Conservation (phyloP, 2,329 filamentous ascomycete species). For the Colletotrichum sp. region DNA sequence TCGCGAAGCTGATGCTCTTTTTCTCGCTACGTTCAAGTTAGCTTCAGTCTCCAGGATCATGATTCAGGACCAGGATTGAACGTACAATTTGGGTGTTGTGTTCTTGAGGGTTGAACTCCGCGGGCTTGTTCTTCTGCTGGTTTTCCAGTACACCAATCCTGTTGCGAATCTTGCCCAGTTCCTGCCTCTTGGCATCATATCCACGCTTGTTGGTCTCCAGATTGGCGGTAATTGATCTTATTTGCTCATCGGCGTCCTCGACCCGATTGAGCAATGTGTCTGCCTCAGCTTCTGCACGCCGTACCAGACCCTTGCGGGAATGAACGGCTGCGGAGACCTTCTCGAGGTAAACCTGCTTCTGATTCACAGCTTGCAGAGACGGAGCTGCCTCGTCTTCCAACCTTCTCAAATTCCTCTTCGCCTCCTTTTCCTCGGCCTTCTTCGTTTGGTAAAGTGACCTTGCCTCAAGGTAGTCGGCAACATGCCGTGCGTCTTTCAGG, state of each 20-base stretch:
- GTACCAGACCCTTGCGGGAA: constrained; percentile 59
- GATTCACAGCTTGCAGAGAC: constrained; percentile 69
- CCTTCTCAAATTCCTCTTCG: constrained; percentile 60
- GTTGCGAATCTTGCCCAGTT: constrained; percentile 54
- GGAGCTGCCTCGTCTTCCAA: constrained; percentile 69
- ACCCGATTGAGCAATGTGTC: constrained; percentile 48
- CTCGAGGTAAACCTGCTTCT: constrained; percentile 71
- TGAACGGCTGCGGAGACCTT: constrained; percentile 61
- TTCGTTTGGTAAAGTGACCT: constrained; percentile 52
- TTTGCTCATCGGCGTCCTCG: constrained; percentile 31
- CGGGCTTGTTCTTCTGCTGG: constrained; percentile 64
- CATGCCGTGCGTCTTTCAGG: constrained; percentile 68
- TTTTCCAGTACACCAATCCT: constrained; percentile 69
- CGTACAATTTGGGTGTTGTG: constrained; percentile 78
- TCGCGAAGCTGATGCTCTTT: constrained; percentile 63
- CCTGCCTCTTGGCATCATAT: constrained; percentile 55
- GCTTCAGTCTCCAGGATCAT: not conserved
- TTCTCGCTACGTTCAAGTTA: constrained; percentile 52
- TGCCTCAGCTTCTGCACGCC: constrained; percentile 56
- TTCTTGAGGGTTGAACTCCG: constrained; percentile 70
- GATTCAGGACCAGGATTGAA: constrained; percentile 20
- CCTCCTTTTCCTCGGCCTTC: constrained; percentile 60
- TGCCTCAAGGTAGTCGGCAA: constrained; percentile 68
- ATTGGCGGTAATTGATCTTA: constrained; percentile 38
- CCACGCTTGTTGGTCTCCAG: constrained; percentile 57